A percentile compares a stretch with the other conserved stretches of the same genome.
These are phyloP conservation scores for Lasiodiplodia sp. DNA, from an alignment of 2,329 filamentous ascomycete genomes.

Conservation along the genomic window DNA sequence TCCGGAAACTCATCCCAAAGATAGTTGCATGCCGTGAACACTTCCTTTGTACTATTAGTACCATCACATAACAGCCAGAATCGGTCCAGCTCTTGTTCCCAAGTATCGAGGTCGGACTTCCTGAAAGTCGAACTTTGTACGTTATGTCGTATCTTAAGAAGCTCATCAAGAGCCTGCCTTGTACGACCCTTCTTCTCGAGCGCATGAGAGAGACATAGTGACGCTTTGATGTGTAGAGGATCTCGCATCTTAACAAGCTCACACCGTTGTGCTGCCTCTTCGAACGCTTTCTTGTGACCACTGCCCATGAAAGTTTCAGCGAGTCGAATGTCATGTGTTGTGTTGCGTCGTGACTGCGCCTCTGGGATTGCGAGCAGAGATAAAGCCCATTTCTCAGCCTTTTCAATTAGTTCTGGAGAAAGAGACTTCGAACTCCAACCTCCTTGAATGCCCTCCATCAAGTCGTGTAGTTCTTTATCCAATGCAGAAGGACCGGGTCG, in stretches of 20 bases:
- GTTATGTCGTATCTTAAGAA: neutral
- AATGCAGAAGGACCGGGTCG: rapidly evolving
- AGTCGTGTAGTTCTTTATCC: no score
- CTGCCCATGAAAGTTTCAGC: neutral
- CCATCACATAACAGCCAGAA: neutral
- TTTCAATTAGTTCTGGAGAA: no score
- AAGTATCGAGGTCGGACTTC: neutral
- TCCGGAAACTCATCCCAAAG: neutral
- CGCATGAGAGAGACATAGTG: neutral
- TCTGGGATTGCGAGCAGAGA: neutral
- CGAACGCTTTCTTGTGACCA: neutral
- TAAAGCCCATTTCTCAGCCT: neutral
- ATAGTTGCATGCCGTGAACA: neutral
- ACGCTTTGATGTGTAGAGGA: neutral
- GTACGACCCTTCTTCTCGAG: neutral
- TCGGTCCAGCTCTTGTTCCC: neutral
- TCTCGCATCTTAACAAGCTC: neutral
- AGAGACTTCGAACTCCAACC: neutral
- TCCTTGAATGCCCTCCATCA: no score
- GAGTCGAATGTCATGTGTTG: neutral
- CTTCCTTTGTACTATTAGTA: neutral
- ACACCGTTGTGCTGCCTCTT: neutral
- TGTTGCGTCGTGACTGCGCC: neutral
- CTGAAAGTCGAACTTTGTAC: neutral
- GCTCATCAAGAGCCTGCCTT: neutral